Percentiles rank a stretch among this genome's conserved stretches.
These are phyloP conservation scores for Hymenoscyphus linearis DNA, from an alignment of 2,329 filamentous ascomycete genomes.

Conservation along the genomic window DNA sequence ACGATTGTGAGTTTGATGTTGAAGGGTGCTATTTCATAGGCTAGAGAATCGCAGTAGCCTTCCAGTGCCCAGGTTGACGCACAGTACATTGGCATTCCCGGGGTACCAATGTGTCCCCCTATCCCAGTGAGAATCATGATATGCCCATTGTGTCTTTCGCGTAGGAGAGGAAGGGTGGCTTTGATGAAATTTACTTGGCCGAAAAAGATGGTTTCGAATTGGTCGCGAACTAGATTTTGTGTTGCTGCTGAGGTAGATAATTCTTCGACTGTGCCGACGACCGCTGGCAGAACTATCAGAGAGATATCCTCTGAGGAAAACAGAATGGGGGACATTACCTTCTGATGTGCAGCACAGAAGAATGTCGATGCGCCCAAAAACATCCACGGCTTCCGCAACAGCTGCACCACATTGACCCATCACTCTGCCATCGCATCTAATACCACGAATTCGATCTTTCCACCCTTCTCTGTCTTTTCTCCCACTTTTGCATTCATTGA, in stretches of 20 bases:
- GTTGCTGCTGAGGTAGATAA: slow-evolving; percentile 68
- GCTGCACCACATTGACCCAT: slow-evolving; percentile 50
- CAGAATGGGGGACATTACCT: slow-evolving; percentile 43
- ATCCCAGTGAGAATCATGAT: slow-evolving; percentile 86
- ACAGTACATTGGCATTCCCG: slow-evolving; percentile 84
- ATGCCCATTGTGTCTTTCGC: slow-evolving; percentile 77
- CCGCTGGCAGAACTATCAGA: slow-evolving; percentile 44
- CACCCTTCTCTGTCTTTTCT: slow-evolving; percentile 68
- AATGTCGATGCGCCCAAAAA: slow-evolving; percentile 85
- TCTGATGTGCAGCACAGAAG: slow-evolving; percentile 85
- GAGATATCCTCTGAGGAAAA: not conserved
- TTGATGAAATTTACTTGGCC: slow-evolving; percentile 95
- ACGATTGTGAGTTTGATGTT: slow-evolving; percentile 95
- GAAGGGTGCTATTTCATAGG: slow-evolving; percentile 94
- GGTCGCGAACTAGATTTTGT: slow-evolving; percentile 75
- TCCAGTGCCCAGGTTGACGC: slow-evolving; percentile 92
- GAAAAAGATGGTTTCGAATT: slow-evolving; percentile 94
- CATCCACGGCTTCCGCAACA: slow-evolving; percentile 76
- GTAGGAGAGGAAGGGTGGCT: slow-evolving; percentile 73
- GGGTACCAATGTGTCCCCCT: slow-evolving; percentile 87
- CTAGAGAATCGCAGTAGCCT: slow-evolving; percentile 90
- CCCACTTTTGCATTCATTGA: slow-evolving; percentile 61
- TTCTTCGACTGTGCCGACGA: slow-evolving; percentile 90
- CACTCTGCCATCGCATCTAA: slow-evolving; percentile 55
- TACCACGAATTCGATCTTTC: slow-evolving; percentile 69